Evolutionary conservation across 176 grass and related monocot genomes (phyloP).

Genomic region (Zea luxurians): DNA sequence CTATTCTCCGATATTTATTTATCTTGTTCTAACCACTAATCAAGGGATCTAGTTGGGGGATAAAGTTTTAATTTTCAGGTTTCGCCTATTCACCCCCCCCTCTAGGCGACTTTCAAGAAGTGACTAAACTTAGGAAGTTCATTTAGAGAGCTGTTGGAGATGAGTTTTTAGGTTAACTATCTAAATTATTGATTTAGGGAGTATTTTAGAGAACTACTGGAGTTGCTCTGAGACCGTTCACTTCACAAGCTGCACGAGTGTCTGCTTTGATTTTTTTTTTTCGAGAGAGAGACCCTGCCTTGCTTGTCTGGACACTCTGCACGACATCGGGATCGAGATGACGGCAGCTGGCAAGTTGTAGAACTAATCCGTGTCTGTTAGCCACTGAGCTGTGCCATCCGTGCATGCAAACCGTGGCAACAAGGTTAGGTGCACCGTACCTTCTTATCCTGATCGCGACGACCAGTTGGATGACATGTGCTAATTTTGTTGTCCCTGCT

Average conservation of each 20-base stretch:
- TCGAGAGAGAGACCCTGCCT: not conserved
- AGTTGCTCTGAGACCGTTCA: no score
- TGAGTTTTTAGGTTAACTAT: no score
- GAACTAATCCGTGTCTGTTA: conserved; percentile 16
- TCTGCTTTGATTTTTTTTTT: not conserved
- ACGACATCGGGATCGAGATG: not conserved
- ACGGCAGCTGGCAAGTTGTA: not conserved
- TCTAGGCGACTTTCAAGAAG: no score
- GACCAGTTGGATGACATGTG: conserved; percentile 19
- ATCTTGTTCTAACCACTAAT: no score
- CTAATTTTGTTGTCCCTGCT: not conserved
- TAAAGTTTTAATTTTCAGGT: no score
- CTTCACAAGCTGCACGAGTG: not conserved
- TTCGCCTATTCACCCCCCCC: no score
- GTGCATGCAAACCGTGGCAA: conserved; percentile 20
- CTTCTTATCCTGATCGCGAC: not conserved
- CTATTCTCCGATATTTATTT: no score
- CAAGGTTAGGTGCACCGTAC: not conserved
- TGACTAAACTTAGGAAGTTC: no score
- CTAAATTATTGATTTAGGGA: no score
- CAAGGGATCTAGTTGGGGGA: no score
- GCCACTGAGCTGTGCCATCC: conserved; percentile 7
- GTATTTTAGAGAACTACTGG: no score
- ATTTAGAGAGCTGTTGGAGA: no score
- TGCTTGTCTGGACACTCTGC: conserved; percentile 4